phyloP scores from a whole-genome alignment of 495 filamentous ascomycete genomes.

The Daldinia childiae region DNA sequence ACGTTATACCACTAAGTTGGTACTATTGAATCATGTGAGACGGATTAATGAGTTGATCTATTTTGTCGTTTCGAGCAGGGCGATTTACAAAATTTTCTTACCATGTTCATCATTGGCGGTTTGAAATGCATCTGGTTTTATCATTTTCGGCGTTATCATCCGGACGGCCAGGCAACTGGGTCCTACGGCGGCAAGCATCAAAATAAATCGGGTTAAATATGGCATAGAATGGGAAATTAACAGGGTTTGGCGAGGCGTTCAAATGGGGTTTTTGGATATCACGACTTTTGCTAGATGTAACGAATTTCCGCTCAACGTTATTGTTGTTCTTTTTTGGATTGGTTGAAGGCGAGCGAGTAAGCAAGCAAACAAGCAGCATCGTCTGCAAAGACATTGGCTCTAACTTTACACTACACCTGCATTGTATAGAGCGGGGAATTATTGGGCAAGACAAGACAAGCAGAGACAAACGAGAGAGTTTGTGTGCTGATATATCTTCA shows the following conservation, averaged over 20 bases:
- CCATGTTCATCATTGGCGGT: constrained; percentile 14
- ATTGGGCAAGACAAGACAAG: constrained; percentile 7
- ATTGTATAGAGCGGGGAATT: constrained; percentile 30
- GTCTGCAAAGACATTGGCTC: constrained; percentile 9
- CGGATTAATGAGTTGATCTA: constrained; percentile 30
- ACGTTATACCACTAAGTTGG: background rate
- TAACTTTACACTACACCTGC: constrained; percentile 16
- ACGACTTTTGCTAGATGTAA: constrained; percentile 25
- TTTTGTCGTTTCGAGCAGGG: background rate
- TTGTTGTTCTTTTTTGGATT: background rate
- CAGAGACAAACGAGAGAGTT: background rate
- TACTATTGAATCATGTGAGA: constrained; percentile 2
- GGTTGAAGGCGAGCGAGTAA: background rate
- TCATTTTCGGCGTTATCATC: constrained; percentile 38
- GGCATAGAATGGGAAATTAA: constrained; percentile 36
- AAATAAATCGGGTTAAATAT: constrained; percentile 35
- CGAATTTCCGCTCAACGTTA: constrained; percentile 37
- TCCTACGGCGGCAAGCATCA: constrained; percentile 37
- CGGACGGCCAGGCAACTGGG: constrained; percentile 38
- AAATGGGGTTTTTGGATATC: constrained; percentile 11
- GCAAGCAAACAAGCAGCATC: background rate
- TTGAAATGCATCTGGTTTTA: constrained; percentile 23
- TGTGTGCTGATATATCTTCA: constrained; percentile 2
- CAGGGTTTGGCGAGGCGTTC: constrained; percentile 40
- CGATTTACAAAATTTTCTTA: constrained; percentile 12